These are phyloP conservation scores for Neurospora sp. DNA, from an alignment of 2,329 filamentous ascomycete species.

Conservation along the genomic window DNA sequence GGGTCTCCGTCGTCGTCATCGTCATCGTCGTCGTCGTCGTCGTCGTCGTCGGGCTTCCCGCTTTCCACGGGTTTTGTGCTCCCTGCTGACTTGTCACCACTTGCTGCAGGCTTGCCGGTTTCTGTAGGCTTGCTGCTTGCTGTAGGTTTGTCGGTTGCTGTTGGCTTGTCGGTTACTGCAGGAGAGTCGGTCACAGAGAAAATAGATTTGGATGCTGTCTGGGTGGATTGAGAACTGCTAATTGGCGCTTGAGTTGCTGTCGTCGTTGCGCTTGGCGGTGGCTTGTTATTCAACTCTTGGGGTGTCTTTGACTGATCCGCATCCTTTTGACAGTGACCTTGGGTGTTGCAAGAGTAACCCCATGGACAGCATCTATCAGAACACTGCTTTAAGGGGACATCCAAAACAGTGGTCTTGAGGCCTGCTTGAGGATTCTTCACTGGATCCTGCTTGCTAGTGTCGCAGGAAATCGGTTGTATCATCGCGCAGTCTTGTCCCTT, in stretches of 20 bases:
- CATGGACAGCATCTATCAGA: constrained; percentile 60
- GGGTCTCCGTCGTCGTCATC: neutral
- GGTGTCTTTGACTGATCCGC: constrained; percentile 32
- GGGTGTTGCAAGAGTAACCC: constrained; percentile 54
- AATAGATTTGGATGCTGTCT: neutral
- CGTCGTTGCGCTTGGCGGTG: constrained; percentile 13
- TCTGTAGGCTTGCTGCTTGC: neutral
- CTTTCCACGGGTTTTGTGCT: neutral
- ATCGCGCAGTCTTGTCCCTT: constrained; percentile 43
- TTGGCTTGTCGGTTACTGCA: neutral
- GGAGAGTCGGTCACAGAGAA: neutral
- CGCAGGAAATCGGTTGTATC: constrained; percentile 57
- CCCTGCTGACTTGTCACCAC: neutral
- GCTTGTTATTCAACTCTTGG: constrained; percentile 11
- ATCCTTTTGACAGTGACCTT: constrained; percentile 40
- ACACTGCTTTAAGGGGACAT: constrained; percentile 46
- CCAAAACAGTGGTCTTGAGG: constrained; percentile 57
- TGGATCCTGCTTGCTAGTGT: constrained; percentile 51
- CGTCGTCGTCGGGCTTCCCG: neutral
- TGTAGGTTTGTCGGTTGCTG: neutral
- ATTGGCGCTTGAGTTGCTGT: constrained; percentile 12
- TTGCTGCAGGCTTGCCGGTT: neutral
- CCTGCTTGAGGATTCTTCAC: constrained; percentile 44
- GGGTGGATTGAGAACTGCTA: neutral
- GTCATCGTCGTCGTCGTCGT: neutral